phyloP scores from a whole-genome alignment of 768 basidiomycete species.

The Pleurotus giganteus region DNA sequence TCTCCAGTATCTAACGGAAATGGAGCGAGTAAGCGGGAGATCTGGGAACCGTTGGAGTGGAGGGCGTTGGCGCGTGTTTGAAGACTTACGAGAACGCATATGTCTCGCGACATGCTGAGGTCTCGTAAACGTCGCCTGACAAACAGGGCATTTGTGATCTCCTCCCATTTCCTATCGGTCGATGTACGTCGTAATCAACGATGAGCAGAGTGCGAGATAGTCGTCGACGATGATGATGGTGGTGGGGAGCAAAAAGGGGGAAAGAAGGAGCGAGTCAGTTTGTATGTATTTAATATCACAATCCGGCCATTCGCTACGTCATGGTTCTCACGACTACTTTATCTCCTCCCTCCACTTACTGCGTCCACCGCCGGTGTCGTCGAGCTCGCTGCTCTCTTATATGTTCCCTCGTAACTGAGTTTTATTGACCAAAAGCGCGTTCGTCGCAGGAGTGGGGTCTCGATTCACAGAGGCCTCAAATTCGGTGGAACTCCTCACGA shows the following conservation, averaged over 20 bases:
- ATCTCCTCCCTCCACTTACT: not conserved
- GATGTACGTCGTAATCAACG: not conserved
- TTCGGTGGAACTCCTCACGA: no score
- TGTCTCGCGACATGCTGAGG: constrained; percentile 89
- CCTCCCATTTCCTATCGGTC: constrained; percentile 53
- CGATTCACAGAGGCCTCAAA: no score
- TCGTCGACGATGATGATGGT: not conserved
- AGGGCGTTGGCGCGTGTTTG: constrained; percentile 13
- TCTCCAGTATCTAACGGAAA: constrained; percentile 75
- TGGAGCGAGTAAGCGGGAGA: constrained; percentile 7
- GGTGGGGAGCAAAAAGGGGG: not conserved
- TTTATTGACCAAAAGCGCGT: no score
- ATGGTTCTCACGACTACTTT: not conserved
- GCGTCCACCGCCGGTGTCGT: no score
- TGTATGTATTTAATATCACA: constrained; percentile 3
- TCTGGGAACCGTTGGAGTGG: constrained; percentile 20
- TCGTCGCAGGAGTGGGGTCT: no score
- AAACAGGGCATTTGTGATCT: constrained; percentile 86
- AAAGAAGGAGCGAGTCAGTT: not conserved
- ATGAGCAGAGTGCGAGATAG: not conserved
- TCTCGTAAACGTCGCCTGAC: constrained; percentile 83
- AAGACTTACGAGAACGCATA: constrained; percentile 83
- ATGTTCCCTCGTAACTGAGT: no score
- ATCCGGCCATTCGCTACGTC: not conserved
- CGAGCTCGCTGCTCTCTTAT: no score